Percentiles rank a stretch among this genome's conserved stretches.
Evolutionary conservation across 169 alveolate genomes (phyloP).

Genomic region (Pseudocohnilembus persalinus): DNA sequence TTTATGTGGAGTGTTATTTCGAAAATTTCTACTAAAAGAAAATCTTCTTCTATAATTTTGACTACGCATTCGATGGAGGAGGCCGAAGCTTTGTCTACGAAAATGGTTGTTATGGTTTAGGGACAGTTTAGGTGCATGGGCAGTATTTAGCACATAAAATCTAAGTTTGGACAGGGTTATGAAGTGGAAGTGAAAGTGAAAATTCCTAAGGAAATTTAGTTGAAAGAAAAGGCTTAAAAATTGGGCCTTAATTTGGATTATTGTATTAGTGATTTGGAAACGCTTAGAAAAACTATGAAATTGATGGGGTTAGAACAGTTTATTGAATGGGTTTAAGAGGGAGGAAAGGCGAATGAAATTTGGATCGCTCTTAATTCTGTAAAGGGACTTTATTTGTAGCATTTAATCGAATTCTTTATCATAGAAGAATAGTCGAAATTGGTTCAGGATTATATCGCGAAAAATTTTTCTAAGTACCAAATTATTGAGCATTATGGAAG

Average conservation of each 20-base stretch:
- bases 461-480: slow-evolving; percentile 24
- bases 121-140: slow-evolving; percentile 88
- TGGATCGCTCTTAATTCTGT: too few relatives aligned
- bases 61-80: slow-evolving; percentile 86
- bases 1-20: slow-evolving; percentile 88
- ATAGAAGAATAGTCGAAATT: slow-evolving; percentile 32
- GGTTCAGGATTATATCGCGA: slow-evolving; percentile 20
- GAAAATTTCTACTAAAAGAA: slow-evolving; percentile 62
- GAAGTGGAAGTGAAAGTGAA: slow-evolving; percentile 66
- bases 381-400: slow-evolving; percentile 31
- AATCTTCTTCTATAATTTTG: slow-evolving; percentile 69
- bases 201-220: slow-evolving; percentile 55
- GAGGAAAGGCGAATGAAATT: too few relatives aligned
- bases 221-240: too few relatives aligned
- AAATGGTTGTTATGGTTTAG: slow-evolving; percentile 81
- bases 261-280: too few relatives aligned
- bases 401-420: slow-evolving; percentile 29
- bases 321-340: too few relatives aligned
- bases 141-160: slow-evolving; percentile 64
- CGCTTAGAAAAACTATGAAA: too few relatives aligned
- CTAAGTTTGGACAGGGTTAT: slow-evolving; percentile 72
- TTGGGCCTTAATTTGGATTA: too few relatives aligned
- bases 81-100: slow-evolving; percentile 81
- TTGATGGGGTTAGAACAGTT: too few relatives aligned
- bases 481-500: slow-evolving; percentile 45